Conservation (phyloP, 23 red algal species). For the Gracilaria vermiculophylla region DNA sequence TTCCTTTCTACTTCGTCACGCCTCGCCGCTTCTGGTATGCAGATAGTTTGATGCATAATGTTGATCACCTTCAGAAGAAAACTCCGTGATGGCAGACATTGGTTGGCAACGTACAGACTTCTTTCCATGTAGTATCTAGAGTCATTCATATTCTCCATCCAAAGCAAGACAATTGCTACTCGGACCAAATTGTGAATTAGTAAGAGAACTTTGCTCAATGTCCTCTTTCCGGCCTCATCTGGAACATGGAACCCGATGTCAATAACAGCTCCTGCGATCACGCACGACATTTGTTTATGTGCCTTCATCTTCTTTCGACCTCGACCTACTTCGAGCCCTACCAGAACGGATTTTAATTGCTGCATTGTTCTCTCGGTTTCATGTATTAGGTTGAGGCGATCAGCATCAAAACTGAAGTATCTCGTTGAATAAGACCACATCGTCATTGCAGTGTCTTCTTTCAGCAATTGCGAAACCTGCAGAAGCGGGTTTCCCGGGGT, state of each 20-base stretch:
- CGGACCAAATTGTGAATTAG: conserved; percentile 12
- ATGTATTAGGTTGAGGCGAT: neutral
- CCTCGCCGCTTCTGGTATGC: neutral
- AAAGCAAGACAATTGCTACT: neutral
- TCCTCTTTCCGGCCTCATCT: conserved; percentile 3
- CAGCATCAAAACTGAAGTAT: neutral
- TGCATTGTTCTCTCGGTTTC: neutral
- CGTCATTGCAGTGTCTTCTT: neutral
- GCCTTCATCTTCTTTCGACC: neutral
- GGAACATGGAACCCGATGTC: conserved; percentile 23
- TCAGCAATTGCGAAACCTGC: neutral
- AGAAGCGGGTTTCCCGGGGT: neutral
- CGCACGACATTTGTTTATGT: neutral
- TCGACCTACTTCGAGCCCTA: neutral
- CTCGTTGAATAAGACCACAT: neutral
- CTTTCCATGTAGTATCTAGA: conserved; percentile 34
- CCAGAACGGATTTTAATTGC: neutral
- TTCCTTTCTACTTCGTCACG: neutral
- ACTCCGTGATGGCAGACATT: conserved; percentile 29
- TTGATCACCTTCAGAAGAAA: neutral
- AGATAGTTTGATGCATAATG: neutral
- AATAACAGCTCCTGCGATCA: conserved; percentile 16
- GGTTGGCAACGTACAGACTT: neutral
- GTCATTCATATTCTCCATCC: conserved; percentile 26
- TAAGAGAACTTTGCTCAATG: conserved; percentile 13